Evolutionary conservation across 2,329 filamentous ascomycete genomes (phyloP).

Genomic region (Penicillium vulpinum): DNA sequence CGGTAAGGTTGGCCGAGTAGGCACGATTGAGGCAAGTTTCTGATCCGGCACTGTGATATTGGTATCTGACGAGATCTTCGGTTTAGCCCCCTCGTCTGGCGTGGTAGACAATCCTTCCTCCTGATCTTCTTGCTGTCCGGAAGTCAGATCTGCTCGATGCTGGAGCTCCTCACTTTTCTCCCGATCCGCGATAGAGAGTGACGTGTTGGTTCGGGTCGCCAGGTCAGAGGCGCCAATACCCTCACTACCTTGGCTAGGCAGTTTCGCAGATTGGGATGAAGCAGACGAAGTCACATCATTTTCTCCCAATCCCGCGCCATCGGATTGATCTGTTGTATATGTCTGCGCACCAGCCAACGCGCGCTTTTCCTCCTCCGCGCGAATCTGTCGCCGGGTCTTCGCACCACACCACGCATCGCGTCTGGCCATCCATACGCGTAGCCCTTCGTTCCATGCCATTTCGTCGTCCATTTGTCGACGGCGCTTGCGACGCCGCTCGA

Average conservation of each 20-base stretch:
- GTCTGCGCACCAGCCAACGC: neutral
- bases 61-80: constrained; percentile 28
- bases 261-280: neutral
- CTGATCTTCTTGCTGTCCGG: constrained; percentile 15
- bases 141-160: constrained; percentile 8
- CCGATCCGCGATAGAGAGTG: constrained; percentile 25
- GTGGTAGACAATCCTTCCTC: constrained; percentile 24
- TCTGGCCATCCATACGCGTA: constrained; percentile 75
- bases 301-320: constrained; percentile 2
- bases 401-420: constrained; percentile 86
- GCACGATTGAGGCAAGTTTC: constrained; percentile 42
- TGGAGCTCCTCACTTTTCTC: constrained; percentile 16
- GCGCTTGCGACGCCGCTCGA: constrained; percentile 57
- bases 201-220: constrained; percentile 21
- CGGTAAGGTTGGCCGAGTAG: constrained; percentile 33
- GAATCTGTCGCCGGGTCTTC: constrained; percentile 30
- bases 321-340: neutral
- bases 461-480: constrained; percentile 63
- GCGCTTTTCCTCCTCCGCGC: constrained; percentile 19
- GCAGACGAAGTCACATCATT: neutral
- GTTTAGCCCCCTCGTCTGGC: constrained; percentile 23
- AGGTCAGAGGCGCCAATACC: constrained; percentile 13
- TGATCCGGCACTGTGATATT: constrained; percentile 30
- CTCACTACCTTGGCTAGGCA: neutral
- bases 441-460: constrained; percentile 74